A percentile compares a stretch with the other conserved stretches of the same genome.
These are phyloP conservation scores for Saksenaea vasiformis DNA, from an alignment of 371 early-diverging fungal genomes.

Conservation along the genomic window DNA sequence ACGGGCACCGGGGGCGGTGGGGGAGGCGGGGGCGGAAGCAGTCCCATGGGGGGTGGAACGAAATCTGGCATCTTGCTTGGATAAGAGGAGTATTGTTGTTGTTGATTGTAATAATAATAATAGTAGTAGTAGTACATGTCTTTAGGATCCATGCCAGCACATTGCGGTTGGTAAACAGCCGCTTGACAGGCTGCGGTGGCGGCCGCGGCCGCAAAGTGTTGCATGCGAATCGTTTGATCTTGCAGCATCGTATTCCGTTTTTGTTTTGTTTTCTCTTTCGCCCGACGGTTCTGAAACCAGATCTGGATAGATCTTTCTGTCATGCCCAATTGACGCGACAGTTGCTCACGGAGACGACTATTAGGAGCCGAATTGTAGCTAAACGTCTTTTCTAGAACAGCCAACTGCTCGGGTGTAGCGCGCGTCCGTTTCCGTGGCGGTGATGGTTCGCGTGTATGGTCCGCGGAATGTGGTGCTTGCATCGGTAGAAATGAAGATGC, in stretches of 20 bases:
- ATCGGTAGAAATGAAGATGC: background rate
- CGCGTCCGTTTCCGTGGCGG: constrained; percentile 59
- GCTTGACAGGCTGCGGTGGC: background rate
- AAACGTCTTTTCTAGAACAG: constrained; percentile 67
- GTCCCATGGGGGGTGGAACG: constrained; percentile 5
- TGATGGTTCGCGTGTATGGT: constrained; percentile 9
- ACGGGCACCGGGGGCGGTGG: background rate
- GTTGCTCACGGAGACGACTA: constrained; percentile 74
- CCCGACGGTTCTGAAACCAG: constrained; percentile 16
- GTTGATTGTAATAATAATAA: constrained; percentile 2
- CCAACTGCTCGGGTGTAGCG: constrained; percentile 70
- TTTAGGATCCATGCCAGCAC: constrained; percentile 3
- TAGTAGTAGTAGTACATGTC: constrained; percentile 2
- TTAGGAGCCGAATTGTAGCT: constrained; percentile 68
- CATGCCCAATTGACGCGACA: constrained; percentile 86
- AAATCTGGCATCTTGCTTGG: background rate
- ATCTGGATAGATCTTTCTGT: constrained; percentile 60
- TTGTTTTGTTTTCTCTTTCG: constrained; percentile 8
- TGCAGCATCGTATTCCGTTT: constrained; percentile 1
- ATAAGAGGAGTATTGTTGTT: background rate
- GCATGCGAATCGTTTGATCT: constrained; percentile 1
- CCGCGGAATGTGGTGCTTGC: background rate
- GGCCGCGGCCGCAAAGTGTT: background rate
- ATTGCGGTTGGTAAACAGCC: constrained; percentile 1
- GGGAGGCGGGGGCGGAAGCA: constrained; percentile 3